Percentiles rank a stretch among this genome's conserved stretches.
These are phyloP conservation scores for Boehmeria nivea DNA, from an alignment of 306 rosid species.

Conservation along the genomic window DNA sequence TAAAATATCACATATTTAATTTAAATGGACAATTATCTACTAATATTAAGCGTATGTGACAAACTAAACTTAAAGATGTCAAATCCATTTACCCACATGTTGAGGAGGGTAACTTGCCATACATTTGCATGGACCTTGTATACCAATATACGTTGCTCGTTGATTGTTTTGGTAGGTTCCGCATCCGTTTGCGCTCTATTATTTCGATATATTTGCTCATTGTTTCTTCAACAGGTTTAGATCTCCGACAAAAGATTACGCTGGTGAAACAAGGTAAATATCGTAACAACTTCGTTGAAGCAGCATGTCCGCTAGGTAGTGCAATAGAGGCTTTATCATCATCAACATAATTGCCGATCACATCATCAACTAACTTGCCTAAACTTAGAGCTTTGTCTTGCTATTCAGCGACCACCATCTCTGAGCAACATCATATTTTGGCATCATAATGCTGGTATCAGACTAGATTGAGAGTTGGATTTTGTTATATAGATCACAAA, in stretches of 20 bases:
- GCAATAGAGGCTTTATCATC: conserved; percentile 96
- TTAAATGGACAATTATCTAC: no score
- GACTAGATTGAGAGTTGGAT: background rate
- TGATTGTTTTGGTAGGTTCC: conserved; percentile 81
- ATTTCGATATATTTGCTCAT: conserved; percentile 8
- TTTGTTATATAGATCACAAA: conserved; percentile 9
- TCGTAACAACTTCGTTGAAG: conserved; percentile 73
- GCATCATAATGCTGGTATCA: background rate
- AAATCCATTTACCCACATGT: conserved; percentile 45
- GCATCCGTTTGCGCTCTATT: conserved; percentile 5
- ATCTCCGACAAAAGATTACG: conserved; percentile 89
- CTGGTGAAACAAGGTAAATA: conserved; percentile 88
- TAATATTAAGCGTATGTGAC: conserved; percentile 83
- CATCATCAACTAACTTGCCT: background rate
- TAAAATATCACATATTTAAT: no score
- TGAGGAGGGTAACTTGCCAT: conserved; percentile 78
- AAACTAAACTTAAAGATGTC: conserved; percentile 61
- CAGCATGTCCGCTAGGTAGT: conserved; percentile 99
- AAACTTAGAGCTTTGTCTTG: background rate
- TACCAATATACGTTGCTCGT: conserved; percentile 82
- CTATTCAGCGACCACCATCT: background rate
- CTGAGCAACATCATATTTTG: background rate
- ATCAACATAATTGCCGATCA: conserved; percentile 12
- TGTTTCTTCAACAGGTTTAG: conserved; percentile 53
- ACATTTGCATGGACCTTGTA: conserved; percentile 90